phyloP scores from a whole-genome alignment of 192 early-diverging fungal genomes.

The Backusella sp. region DNA sequence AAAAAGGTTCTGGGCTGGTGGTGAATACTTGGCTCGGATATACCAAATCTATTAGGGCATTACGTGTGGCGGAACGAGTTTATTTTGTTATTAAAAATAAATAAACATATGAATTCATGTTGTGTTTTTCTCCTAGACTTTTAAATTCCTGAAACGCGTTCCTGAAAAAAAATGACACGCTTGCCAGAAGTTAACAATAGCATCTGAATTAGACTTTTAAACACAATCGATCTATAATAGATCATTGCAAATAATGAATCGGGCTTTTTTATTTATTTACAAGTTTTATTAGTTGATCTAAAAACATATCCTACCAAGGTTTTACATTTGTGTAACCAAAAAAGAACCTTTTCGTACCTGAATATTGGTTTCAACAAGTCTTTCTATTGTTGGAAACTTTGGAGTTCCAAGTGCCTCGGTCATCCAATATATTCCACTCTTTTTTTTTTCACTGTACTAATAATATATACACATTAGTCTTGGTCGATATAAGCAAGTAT shows the following conservation, averaged over 20 bases:
- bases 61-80: neutral
- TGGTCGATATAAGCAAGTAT: neutral
- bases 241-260: neutral
- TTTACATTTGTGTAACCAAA: neutral
- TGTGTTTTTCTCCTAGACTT: neutral
- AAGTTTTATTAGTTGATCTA: neutral
- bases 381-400: neutral
- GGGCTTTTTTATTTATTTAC: neutral
- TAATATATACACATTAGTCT: neutral
- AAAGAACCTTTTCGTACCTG: neutral
- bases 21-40: neutral
- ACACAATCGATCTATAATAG: neutral
- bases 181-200: neutral
- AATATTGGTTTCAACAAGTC: neutral
- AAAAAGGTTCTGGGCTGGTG: neutral
- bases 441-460: neutral
- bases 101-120: neutral
- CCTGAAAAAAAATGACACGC: slow-evolving; percentile 1
- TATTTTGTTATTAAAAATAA: neutral
- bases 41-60: neutral
- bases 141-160: neutral
- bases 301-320: neutral
- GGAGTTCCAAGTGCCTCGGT: neutral
- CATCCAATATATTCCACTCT: neutral
- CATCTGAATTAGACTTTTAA: neutral